phyloP scores from a whole-genome alignment of 208 protist genomes.

The Crithidia fasciculata region DNA sequence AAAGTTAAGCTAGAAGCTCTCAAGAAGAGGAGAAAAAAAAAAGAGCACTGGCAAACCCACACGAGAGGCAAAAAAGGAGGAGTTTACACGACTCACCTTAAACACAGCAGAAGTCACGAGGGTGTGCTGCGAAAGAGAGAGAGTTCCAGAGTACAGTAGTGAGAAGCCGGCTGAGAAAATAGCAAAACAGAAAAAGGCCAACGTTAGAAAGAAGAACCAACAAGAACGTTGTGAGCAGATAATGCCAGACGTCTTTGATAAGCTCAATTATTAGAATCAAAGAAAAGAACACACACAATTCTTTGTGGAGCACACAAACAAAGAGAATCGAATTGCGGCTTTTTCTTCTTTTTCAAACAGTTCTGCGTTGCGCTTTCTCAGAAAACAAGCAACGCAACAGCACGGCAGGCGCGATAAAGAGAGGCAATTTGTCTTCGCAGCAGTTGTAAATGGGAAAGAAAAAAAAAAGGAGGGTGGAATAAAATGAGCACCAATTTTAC shows the following conservation, averaged over 20 bases:
- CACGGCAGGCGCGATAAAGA: not conserved
- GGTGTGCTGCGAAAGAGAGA: too few species aligned
- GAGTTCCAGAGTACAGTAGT: too few species aligned
- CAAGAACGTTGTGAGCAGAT: too few species aligned
- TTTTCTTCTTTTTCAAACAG: not conserved
- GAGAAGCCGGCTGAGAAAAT: too few species aligned
- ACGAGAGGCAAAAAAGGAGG: not conserved
- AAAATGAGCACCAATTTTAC: too few species aligned
- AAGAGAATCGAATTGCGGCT: not conserved
- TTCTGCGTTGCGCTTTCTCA: not conserved
- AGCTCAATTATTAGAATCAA: not conserved
- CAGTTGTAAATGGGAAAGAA: too few species aligned
- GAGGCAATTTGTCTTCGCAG: too few species aligned
- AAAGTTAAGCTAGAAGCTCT: not conserved
- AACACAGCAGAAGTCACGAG: too few species aligned
- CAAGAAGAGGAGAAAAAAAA: not conserved
- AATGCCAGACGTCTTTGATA: not conserved
- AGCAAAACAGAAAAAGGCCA: too few species aligned
- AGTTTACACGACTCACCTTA: not conserved
- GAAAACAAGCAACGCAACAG: not conserved
- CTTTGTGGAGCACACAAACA: constrained; percentile 7
- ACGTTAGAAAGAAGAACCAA: too few species aligned
- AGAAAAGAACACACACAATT: not conserved
- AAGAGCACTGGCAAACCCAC: not conserved
- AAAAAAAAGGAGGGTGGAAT: too few species aligned